A percentile compares a stretch with the other conserved stretches of the same genome.
phyloP scores from a whole-genome alignment of 192 early-diverging fungal species.

The Backusella luteola region DNA sequence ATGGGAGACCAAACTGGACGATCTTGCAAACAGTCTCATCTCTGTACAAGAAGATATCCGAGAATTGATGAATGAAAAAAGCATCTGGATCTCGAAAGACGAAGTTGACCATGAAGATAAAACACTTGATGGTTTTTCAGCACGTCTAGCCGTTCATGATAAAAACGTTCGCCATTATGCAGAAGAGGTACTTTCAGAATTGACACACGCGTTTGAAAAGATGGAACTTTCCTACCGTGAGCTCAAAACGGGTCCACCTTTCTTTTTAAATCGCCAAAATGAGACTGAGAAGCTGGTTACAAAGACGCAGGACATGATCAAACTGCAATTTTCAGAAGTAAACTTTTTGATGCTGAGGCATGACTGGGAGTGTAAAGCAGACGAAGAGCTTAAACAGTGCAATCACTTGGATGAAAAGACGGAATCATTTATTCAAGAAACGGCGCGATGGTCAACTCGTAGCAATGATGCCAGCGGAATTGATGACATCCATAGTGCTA shows the following conservation, averaged over 20 bases:
- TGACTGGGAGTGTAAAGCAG: constrained; percentile 10
- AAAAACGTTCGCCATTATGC: not conserved
- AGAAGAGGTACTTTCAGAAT: not conserved
- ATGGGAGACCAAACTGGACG: not conserved
- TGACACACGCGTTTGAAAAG: not conserved
- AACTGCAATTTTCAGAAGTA: not conserved
- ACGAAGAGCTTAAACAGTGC: not conserved
- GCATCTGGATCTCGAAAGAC: constrained; percentile 13
- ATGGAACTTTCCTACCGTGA: not conserved
- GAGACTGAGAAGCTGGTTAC: not conserved
- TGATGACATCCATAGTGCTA: not conserved
- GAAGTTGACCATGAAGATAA: constrained; percentile 1
- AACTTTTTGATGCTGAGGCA: not conserved
- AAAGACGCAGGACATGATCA: not conserved
- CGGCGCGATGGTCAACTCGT: not conserved
- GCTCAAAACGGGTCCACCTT: not conserved
- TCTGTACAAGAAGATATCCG: constrained; percentile 3
- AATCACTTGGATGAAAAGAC: not conserved
- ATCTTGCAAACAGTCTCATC: not conserved
- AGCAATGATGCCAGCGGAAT: not conserved
- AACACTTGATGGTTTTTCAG: not conserved
- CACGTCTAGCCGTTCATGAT: not conserved
- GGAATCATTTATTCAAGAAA: not conserved
- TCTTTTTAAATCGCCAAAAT: not conserved
- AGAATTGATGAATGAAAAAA: constrained; percentile 22